Conservation (phyloP, 257 asterid species). For the Ophiorrhiza pumila region DNA sequence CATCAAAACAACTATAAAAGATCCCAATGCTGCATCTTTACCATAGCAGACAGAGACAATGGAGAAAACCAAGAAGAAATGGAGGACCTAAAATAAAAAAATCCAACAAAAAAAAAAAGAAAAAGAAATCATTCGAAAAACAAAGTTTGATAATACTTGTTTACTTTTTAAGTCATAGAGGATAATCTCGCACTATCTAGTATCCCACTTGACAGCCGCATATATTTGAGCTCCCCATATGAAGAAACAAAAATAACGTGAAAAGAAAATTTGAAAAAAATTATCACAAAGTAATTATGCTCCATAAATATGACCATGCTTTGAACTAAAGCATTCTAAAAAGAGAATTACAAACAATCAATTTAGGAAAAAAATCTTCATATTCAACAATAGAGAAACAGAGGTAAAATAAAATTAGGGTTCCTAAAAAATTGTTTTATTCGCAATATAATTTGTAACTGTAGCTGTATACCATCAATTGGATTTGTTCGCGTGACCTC, state of each 20-base stretch:
- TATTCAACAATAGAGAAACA: not conserved
- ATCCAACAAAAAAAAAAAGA: too few species aligned
- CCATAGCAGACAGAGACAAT: not conserved
- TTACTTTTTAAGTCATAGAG: not conserved
- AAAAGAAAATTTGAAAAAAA: not conserved
- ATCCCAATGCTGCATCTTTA: not conserved
- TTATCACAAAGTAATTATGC: not conserved
- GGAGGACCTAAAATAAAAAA: not conserved
- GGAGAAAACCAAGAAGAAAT: not conserved
- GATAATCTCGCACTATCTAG: not conserved
- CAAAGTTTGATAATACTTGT: not conserved
- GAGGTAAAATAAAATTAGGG: not conserved
- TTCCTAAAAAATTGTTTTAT: not conserved
- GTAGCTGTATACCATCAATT: slow-evolving; percentile 48
- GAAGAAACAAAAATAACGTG: not conserved
- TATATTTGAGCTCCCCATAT: too few species aligned
- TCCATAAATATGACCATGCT: not conserved
- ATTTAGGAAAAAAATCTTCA: not conserved
- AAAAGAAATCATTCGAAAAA: not conserved
- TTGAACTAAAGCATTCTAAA: not conserved
- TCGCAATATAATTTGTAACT: not conserved
- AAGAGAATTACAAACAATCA: not conserved
- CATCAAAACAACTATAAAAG: not conserved
- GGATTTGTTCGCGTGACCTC: slow-evolving; percentile 68
- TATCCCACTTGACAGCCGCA: too few species aligned